phyloP scores from a whole-genome alignment of 495 filamentous ascomycete genomes.

The Podospora didyma region DNA sequence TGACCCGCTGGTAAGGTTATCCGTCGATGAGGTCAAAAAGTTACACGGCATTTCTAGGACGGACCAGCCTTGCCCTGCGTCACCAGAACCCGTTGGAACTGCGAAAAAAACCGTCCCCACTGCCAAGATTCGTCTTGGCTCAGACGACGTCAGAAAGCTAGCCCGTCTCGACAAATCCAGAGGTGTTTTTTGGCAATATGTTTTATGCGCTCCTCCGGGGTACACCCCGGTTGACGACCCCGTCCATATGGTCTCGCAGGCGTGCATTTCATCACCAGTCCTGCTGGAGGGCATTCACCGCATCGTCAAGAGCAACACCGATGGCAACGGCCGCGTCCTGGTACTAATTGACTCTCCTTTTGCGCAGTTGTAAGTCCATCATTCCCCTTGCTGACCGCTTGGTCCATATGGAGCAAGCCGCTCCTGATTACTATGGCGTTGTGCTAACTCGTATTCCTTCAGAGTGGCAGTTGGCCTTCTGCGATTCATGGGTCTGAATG shows the following conservation, averaged over 20 bases:
- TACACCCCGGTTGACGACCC: neutral
- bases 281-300: neutral
- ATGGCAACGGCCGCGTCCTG: neutral
- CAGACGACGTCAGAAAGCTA: neutral
- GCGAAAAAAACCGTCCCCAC: neutral
- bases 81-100: neutral
- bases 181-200: neutral
- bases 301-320: neutral
- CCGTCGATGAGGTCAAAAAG: neutral
- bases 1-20: neutral
- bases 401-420: neutral
- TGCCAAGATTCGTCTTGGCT: neutral
- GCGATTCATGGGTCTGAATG: neutral
- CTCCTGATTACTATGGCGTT: neutral
- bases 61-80: neutral
- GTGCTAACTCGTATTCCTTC: neutral
- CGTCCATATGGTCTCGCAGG: neutral
- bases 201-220: neutral
- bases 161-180: neutral
- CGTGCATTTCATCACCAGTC: neutral
- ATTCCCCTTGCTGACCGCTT: neutral
- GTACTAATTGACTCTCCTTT: neutral
- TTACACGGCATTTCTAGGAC: neutral
- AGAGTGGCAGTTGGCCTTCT: neutral
- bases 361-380: neutral